These are phyloP conservation scores for Mycoemilia scoparia DNA, from an alignment of 192 early-diverging fungal genomes.

Conservation along the genomic window DNA sequence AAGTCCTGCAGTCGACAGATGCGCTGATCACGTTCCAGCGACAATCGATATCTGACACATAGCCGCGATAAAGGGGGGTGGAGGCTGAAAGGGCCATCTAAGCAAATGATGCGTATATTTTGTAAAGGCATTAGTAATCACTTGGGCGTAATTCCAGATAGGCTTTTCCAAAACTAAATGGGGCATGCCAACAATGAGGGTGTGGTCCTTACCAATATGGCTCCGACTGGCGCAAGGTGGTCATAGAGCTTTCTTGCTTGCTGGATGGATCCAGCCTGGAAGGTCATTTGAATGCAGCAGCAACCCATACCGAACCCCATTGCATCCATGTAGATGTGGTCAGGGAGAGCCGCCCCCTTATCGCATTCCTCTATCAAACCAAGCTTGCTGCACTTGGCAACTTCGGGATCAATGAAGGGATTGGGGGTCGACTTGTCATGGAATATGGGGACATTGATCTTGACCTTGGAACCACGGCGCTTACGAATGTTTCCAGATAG, in stretches of 20 bases:
- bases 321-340: conserved; percentile 95
- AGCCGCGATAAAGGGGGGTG: conserved; percentile 85
- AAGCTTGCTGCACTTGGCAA: too few species aligned
- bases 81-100: conserved; percentile 83
- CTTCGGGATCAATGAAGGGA: conserved; percentile 66
- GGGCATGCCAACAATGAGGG: too few species aligned
- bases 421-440: conserved; percentile 75
- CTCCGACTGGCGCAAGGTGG: conserved; percentile 75
- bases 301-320: conserved; percentile 99
- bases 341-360: conserved; percentile 57
- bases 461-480: conserved; percentile 82
- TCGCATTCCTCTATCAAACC: too few species aligned
- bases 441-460: conserved; percentile 92
- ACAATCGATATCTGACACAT: conserved; percentile 88
- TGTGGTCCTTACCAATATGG: conserved; percentile 70
- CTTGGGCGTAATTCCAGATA: too few species aligned
- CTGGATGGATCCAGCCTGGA: conserved; percentile 85
- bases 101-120: too few species aligned
- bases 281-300: conserved; percentile 93
- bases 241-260: conserved; percentile 88
- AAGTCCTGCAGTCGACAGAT: conserved; percentile 82
- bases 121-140: too few species aligned
- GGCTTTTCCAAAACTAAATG: too few species aligned
- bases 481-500: conserved; percentile 85
- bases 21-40: conserved; percentile 93